Evolutionary conservation across 2,329 filamentous ascomycete genomes (phyloP).

Genomic region (Emericellopsis cladophorae): DNA sequence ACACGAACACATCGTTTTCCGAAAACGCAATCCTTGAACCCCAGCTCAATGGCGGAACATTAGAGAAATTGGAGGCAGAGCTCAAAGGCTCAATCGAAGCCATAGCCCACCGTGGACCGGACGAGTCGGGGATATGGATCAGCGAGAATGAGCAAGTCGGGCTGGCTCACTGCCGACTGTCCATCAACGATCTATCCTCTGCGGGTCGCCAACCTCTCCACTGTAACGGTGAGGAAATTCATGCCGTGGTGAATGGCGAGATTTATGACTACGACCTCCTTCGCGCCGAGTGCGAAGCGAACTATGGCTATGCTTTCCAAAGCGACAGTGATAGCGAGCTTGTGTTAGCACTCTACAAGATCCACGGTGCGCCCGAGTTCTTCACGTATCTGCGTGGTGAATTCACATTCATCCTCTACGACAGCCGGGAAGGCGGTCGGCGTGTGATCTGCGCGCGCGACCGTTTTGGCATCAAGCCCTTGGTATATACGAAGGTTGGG

Average conservation of each 20-base stretch:
- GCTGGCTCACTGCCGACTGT: slow-evolving; percentile 35
- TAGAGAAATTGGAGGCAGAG: too few species aligned
- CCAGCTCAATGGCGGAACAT: too few species aligned
- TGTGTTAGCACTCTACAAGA: slow-evolving; percentile 36
- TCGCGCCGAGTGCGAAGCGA: slow-evolving; percentile 18
- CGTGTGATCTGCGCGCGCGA: slow-evolving; percentile 35
- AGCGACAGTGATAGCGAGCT: slow-evolving; percentile 37
- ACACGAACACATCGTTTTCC: too few species aligned
- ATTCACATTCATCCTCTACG: slow-evolving; percentile 39
- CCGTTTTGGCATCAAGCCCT: slow-evolving; percentile 43
- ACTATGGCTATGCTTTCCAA: slow-evolving; percentile 28
- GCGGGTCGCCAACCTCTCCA: slow-evolving; percentile 34
- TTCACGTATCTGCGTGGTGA: slow-evolving; percentile 35
- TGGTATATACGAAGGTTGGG: slow-evolving; percentile 34
- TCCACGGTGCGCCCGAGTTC: slow-evolving; percentile 24
- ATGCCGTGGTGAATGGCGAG: slow-evolving; percentile 47
- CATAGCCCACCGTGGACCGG: slow-evolving; percentile 17
- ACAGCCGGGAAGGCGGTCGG: slow-evolving; percentile 20
- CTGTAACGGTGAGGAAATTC: slow-evolving; percentile 22
- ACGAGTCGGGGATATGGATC: slow-evolving; percentile 15
- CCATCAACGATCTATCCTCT: slow-evolving; percentile 37
- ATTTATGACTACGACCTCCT: slow-evolving; percentile 40
- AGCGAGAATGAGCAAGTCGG: slow-evolving; percentile 9
- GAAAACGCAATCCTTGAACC: too few species aligned
- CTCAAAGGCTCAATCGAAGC: slow-evolving; percentile 5